Conservation (phyloP, 106 monocot genomes). For the Dioscorea alata region DNA sequence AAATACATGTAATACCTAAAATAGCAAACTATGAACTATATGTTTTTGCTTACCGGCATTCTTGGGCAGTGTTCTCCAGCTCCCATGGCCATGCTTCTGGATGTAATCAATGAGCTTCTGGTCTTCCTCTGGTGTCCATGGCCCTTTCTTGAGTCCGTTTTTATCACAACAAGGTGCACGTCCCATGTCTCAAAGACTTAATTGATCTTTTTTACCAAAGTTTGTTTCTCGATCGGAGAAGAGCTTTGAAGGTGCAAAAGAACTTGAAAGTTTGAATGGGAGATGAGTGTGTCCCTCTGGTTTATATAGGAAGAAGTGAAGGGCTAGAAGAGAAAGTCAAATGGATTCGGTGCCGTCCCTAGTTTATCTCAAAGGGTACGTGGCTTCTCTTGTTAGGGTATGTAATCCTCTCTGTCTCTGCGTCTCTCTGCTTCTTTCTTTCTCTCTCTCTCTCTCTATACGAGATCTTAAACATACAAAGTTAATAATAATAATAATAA, state of each 20-base stretch:
- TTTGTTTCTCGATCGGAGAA: too few species aligned
- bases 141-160: conserved; percentile 64
- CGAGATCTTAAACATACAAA: too few species aligned
- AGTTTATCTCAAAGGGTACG: conserved; percentile 35
- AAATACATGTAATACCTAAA: not conserved
- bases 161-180: conserved; percentile 68
- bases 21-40: too few species aligned
- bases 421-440: too few species aligned
- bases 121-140: conserved; percentile 76
- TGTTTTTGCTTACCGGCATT: conserved; percentile 42
- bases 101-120: conserved; percentile 58
- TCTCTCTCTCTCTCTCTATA: too few species aligned
- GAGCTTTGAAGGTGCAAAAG: too few species aligned
- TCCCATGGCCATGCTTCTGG: conserved; percentile 57
- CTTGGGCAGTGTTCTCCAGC: conserved; percentile 65
- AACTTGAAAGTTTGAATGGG: too few species aligned
- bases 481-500: too few species aligned
- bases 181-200: conserved; percentile 24
- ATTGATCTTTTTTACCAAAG: too few species aligned
- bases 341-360: conserved; percentile 66
- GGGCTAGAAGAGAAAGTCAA: conserved; percentile 41
- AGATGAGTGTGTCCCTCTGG: too few species aligned
- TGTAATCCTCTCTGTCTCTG: not conserved
- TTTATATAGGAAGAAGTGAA: conserved; percentile 8
- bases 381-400: conserved; percentile 19